Conservation (phyloP, 768 basidiomycete species). For the Kondoa malvinella region DNA sequence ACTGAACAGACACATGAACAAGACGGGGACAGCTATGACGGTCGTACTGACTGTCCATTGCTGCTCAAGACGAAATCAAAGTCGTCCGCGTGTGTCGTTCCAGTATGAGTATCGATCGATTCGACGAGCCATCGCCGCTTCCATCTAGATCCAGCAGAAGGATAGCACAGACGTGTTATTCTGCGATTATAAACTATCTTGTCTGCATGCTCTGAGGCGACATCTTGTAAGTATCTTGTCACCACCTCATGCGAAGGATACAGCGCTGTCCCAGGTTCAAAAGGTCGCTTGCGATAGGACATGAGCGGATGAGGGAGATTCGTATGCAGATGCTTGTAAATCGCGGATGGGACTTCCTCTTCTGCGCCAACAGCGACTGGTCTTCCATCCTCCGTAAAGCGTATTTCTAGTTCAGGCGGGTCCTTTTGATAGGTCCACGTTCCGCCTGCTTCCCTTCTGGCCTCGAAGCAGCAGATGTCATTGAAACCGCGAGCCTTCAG, state of each 20-base stretch:
- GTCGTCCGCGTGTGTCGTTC: constrained; percentile 7
- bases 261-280: neutral
- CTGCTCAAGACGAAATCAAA: constrained; percentile 31
- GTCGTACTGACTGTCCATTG: constrained; percentile 32
- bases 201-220: neutral
- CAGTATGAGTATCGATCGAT: neutral
- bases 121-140: constrained; percentile 7
- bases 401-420: neutral
- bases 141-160: neutral
- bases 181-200: constrained; percentile 19
- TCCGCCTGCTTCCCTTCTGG: neutral
- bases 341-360: constrained; percentile 9
- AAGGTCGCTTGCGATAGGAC: neutral
- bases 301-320: constrained; percentile 16
- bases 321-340: constrained; percentile 18
- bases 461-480: neutral
- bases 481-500: neutral
- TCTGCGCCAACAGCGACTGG: neutral
- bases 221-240: constrained; percentile 19
- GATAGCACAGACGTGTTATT: constrained; percentile 15
- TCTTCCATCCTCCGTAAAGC: neutral
- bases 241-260: constrained; percentile 19
- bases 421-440: neutral
- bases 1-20: constrained; percentile 31
- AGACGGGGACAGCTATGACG: constrained; percentile 27